phyloP scores from a whole-genome alignment of 208 protist species.

The Trypanosoma cruzi region DNA sequence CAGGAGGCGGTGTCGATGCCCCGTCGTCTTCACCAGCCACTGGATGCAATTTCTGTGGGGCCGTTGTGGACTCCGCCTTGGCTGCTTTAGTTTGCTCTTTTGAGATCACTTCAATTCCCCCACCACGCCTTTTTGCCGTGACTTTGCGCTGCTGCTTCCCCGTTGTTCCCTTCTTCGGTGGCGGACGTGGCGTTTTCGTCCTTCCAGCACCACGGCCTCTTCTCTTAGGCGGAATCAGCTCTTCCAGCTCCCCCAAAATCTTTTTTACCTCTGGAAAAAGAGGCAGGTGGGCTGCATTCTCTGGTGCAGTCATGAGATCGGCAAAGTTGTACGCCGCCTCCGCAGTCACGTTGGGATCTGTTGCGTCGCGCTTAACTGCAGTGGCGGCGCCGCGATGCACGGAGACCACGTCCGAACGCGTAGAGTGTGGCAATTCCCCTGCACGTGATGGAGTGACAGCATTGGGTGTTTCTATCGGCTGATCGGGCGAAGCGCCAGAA shows the following conservation, averaged over 20 bases:
- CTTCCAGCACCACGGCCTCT: not conserved
- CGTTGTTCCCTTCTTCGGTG: constrained; percentile 2
- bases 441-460: not conserved
- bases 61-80: not conserved
- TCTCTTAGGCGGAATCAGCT: constrained; percentile 9
- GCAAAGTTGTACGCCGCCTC: constrained; percentile 34
- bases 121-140: not conserved
- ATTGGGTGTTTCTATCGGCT: not conserved
- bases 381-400: not conserved
- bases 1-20: not conserved
- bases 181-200: not conserved
- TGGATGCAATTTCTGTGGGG: not conserved
- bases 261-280: constrained; percentile 10
- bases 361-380: not conserved
- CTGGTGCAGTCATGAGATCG: constrained; percentile 32
- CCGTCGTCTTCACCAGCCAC: not conserved
- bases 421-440: not conserved
- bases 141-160: not conserved
- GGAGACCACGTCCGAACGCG: not conserved
- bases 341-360: not conserved
- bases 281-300: constrained; percentile 28
- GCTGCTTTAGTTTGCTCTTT: not conserved
- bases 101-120: not conserved
- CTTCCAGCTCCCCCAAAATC: constrained; percentile 21
- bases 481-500: not conserved